Conservation (phyloP, 2,329 filamentous ascomycete genomes). For the Cladosporium sp. region DNA sequence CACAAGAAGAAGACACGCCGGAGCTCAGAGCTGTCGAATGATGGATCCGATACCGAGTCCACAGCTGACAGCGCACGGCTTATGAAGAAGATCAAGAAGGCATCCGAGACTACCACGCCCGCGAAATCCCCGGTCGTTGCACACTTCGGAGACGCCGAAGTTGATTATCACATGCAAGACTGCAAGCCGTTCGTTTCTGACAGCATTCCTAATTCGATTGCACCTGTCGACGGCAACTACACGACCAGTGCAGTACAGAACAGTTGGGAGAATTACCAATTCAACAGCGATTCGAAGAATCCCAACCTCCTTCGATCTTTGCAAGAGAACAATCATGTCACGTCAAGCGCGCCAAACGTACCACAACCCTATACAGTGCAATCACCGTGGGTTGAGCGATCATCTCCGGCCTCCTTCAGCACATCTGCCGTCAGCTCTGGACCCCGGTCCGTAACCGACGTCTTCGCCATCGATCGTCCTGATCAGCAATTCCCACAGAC, state of each 20-base stretch:
- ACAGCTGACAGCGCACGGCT: not conserved
- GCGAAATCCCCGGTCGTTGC: not conserved
- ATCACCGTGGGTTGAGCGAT: not conserved
- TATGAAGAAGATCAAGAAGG: not conserved
- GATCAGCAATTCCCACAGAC: not conserved
- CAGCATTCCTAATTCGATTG: too few relatives aligned
- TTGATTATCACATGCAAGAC: not conserved
- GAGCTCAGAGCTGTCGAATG: not conserved
- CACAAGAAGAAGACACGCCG: not conserved
- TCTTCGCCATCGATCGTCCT: not conserved
- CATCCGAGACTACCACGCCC: not conserved
- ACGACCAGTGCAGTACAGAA: not conserved
- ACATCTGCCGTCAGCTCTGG: not conserved
- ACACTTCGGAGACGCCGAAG: not conserved
- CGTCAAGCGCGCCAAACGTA: not conserved
- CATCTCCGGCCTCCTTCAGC: not conserved
- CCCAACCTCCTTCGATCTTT: not conserved
- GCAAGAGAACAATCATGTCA: not conserved
- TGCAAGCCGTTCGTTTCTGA: not conserved
- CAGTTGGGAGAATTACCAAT: not conserved
- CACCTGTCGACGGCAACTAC: not conserved
- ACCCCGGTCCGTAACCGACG: not conserved
- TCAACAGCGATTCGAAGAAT: not conserved
- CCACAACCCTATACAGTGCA: not conserved
- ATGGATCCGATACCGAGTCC: conserved; percentile 1